phyloP scores from a whole-genome alignment of 768 basidiomycete species.

The Cystofilobasidium bisporidii region DNA sequence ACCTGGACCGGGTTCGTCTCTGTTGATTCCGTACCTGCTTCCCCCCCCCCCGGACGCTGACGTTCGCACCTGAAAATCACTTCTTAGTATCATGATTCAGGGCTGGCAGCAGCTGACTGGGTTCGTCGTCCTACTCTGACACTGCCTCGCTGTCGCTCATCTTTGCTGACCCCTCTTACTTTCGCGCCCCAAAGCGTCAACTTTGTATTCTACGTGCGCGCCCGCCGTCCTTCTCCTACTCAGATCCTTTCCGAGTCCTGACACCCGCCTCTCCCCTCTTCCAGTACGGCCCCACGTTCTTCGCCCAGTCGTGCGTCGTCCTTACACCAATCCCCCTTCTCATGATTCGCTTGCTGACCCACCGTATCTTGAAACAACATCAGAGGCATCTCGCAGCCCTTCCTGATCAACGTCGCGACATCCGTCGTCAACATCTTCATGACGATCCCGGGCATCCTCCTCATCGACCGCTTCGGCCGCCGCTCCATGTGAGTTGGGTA shows the following conservation, averaged over 20 bases:
- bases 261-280: conserved; percentile 43
- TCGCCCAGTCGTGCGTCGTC: no score
- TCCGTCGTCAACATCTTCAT: conserved; percentile 47
- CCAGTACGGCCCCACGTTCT: conserved; percentile 35
- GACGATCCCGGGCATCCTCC: conserved; percentile 69
- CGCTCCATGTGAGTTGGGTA: conserved; percentile 47
- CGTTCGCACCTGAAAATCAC: no score
- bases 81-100: conserved; percentile 72
- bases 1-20: background rate
- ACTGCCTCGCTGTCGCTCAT: background rate
- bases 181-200: background rate
- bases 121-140: conserved; percentile 53
- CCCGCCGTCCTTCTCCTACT: background rate
- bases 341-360: no score
- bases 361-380: no score
- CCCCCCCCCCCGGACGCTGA: conserved; percentile 48
- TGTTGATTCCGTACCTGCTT: background rate
- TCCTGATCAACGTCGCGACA: background rate
- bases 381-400: no score
- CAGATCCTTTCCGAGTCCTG: background rate
- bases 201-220: background rate
- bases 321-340: no score
- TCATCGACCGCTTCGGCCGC: conserved; percentile 72
- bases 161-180: background rate
- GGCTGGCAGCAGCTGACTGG: conserved; percentile 64